Conservation (phyloP, 345 rosid species). For the Salix suchowensis region DNA sequence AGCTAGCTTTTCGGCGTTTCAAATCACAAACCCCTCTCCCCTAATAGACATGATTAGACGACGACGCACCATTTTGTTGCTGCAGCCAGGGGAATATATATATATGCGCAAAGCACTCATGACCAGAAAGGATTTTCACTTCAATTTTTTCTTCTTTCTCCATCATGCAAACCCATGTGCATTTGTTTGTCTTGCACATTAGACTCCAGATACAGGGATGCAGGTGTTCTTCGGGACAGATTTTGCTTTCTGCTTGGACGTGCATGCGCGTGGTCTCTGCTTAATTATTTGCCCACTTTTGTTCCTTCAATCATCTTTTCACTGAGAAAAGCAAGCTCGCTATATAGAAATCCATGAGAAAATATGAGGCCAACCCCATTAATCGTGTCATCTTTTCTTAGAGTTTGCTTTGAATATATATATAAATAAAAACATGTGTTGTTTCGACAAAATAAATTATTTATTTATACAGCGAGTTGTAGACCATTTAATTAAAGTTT, state of each 20-base stretch:
- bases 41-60: no score
- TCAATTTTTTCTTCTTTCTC: neutral
- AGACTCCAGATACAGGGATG: neutral
- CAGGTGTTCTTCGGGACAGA: neutral
- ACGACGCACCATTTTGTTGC: neutral
- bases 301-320: neutral
- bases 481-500: no score
- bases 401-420: no score
- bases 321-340: neutral
- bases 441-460: no score
- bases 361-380: no score
- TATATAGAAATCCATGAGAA: no score
- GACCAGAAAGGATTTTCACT: neutral
- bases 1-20: neutral
- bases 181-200: neutral
- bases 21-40: neutral
- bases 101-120: neutral
- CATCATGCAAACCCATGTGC: neutral
- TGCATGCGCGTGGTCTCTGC: neutral
- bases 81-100: neutral
- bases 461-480: no score
- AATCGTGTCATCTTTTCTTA: no score
- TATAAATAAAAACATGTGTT: no score
- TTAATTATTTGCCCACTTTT: neutral
- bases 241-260: no score